Conservation (phyloP, 805 yeast genomes). For the Pichia ethanolica region DNA sequence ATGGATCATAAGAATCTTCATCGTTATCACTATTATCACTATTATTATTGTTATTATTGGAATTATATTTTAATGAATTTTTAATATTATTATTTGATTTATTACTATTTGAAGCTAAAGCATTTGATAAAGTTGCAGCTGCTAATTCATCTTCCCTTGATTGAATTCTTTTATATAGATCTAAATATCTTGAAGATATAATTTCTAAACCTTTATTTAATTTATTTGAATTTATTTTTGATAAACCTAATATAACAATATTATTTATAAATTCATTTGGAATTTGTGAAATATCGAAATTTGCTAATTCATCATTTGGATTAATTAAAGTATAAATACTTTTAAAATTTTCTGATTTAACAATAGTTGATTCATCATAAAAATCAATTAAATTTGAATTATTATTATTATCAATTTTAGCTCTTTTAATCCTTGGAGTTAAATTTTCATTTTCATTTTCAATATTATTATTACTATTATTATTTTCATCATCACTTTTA, state of each 20-base stretch:
- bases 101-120: not conserved
- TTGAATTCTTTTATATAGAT: conserved; percentile 29
- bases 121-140: not conserved
- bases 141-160: not conserved
- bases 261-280: conserved; percentile 56
- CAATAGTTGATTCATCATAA: conserved; percentile 26
- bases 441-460: conserved; percentile 12
- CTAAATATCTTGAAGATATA: conserved; percentile 56
- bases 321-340: conserved; percentile 62
- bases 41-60: not conserved
- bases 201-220: conserved; percentile 64
- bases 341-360: conserved; percentile 44
- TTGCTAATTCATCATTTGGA: conserved; percentile 47
- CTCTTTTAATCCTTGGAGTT: conserved; percentile 6
- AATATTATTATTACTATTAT: not conserved
- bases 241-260: conserved; percentile 62
- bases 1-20: conserved; percentile 20
- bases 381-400: conserved; percentile 16
- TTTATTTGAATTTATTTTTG: conserved; percentile 41
- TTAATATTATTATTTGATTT: not conserved
- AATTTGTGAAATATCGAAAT: conserved; percentile 64
- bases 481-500: conserved; percentile 36
- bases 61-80: not conserved
- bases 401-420: conserved; percentile 6
- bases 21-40: conserved; percentile 11